Evolutionary conservation across 768 basidiomycete genomes (phyloP).

Genomic region (Mycena rebaudengoi): DNA sequence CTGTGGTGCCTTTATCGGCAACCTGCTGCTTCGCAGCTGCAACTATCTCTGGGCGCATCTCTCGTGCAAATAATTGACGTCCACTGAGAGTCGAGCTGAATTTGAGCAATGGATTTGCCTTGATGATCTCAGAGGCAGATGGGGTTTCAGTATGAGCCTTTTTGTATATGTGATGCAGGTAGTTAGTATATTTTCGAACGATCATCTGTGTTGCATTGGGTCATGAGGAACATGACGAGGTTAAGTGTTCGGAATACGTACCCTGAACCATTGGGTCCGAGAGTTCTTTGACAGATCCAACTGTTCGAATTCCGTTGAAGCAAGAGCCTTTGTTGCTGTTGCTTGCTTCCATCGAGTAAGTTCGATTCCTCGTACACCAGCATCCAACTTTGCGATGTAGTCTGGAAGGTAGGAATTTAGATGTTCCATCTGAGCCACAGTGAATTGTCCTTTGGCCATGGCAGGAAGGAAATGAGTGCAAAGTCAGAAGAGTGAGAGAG

Average conservation of each 20-base stretch:
- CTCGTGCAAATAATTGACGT: neutral
- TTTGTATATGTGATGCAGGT: neutral
- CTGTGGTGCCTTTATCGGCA: neutral
- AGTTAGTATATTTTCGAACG: slow-evolving; percentile 3
- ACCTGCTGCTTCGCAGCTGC: neutral
- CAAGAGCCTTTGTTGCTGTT: neutral
- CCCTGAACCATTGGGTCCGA: neutral
- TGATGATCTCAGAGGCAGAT: neutral
- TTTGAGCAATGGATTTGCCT: neutral
- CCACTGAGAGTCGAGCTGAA: neutral
- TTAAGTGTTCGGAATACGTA: neutral
- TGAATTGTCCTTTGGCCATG: neutral
- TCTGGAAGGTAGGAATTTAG: neutral
- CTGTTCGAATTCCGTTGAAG: neutral
- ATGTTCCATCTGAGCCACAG: neutral
- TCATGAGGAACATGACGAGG: neutral
- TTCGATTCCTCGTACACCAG: neutral
- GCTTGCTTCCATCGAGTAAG: neutral
- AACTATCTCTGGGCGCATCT: neutral
- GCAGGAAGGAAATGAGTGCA: neutral
- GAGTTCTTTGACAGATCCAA: neutral
- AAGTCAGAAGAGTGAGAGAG: neutral
- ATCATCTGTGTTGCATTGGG: neutral
- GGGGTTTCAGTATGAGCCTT: neutral
- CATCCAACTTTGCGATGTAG: neutral